Percentiles rank a stretch among this genome's conserved stretches.
phyloP scores from a whole-genome alignment of 495 filamentous ascomycete species.

The Penicillium paxilli region DNA sequence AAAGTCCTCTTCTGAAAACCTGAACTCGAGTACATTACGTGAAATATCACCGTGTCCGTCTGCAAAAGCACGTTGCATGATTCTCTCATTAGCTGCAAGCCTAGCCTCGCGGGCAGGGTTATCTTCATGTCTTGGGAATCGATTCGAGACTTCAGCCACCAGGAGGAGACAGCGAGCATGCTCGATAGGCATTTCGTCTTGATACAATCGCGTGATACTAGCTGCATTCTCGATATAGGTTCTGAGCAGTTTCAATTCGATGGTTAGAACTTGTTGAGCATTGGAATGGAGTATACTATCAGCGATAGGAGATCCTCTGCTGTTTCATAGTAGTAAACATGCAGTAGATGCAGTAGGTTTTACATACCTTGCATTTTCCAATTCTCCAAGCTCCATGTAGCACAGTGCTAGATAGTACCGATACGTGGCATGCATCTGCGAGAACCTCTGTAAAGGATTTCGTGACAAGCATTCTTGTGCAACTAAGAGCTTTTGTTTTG shows the following conservation, averaged over 20 bases:
- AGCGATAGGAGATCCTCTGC: too few species aligned
- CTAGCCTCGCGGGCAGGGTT: not conserved
- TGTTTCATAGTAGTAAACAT: not conserved
- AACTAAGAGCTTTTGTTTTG: not conserved
- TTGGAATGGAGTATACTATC: too few species aligned
- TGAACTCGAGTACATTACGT: not conserved
- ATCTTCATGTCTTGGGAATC: not conserved
- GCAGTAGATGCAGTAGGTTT: not conserved
- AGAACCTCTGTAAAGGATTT: not conserved
- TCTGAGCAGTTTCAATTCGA: not conserved
- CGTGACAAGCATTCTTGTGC: not conserved
- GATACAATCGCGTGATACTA: not conserved
- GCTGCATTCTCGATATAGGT: not conserved
- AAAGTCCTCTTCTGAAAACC: not conserved
- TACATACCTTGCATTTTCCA: not conserved
- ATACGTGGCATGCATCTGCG: not conserved
- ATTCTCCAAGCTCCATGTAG: not conserved
- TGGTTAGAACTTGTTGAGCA: too few species aligned
- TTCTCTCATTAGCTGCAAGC: not conserved
- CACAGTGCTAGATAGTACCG: not conserved
- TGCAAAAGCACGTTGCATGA: not conserved
- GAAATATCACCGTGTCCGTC: not conserved
- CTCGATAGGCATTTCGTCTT: not conserved
- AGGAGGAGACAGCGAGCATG: not conserved
- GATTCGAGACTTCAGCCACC: not conserved